These are phyloP conservation scores for Vitis rotundifolia DNA, from an alignment of 164 flowering plant species.

Conservation along the genomic window DNA sequence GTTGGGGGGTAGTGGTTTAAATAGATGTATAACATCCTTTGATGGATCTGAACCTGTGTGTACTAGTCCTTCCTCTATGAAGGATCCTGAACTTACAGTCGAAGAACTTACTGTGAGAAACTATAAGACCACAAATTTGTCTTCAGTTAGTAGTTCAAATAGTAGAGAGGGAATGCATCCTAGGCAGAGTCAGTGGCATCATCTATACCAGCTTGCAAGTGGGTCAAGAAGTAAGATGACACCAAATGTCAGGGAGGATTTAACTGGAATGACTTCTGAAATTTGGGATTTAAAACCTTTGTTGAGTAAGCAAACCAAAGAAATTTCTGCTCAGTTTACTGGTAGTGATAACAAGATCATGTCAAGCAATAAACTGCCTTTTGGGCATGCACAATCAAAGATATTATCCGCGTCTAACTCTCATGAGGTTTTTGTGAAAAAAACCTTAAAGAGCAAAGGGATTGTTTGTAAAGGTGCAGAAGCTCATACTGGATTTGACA, in stretches of 20 bases:
- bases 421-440: constrained; percentile 15
- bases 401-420: constrained; percentile 7
- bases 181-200: constrained; percentile 16
- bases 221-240: constrained; percentile 15
- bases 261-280: constrained; percentile 12
- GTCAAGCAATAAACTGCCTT: constrained; percentile 8
- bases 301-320: constrained; percentile 8
- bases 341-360: constrained; percentile 14
- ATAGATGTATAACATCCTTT: constrained; percentile 11
- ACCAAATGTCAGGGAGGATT: constrained; percentile 18
- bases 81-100: constrained; percentile 5
- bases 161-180: constrained; percentile 6
- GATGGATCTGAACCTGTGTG: constrained; percentile 14
- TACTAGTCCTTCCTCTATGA: constrained; percentile 4
- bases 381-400: constrained; percentile 10
- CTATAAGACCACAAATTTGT: constrained; percentile 4
- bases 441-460: constrained; percentile 24
- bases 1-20: constrained; percentile 5
- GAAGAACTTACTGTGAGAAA: constrained; percentile 17
- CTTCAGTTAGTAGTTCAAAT: not conserved
- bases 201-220: constrained; percentile 9
- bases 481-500: not conserved
- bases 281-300: constrained; percentile 12
- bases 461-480: constrained; percentile 11
- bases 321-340: constrained; percentile 16